These are phyloP conservation scores for Tetracentron sinense DNA, from an alignment of 164 flowering plant genomes.

Conservation along the genomic window DNA sequence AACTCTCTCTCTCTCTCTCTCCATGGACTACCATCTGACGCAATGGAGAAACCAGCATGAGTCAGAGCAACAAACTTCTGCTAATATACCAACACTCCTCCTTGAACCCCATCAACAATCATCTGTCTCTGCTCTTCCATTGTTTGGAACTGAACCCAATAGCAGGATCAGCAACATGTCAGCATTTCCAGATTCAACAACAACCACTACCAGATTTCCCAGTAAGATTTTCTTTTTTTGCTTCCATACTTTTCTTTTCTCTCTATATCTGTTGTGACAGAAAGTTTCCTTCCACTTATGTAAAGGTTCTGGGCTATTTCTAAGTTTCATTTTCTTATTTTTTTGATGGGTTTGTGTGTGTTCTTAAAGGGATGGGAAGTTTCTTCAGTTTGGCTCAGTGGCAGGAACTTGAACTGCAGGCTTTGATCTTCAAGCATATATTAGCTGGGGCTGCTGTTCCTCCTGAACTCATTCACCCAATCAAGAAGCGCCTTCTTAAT, in stretches of 20 bases:
- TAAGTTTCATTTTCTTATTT: not conserved
- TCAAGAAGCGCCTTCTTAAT: conserved; percentile 55
- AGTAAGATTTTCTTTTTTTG: conserved; percentile 26
- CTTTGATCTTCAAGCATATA: conserved; percentile 81
- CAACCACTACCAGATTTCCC: conserved; percentile 40
- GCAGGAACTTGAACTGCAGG: conserved; percentile 94
- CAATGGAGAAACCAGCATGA: conserved; percentile 70
- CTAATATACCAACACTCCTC: conserved; percentile 49
- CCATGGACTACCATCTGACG: conserved; percentile 76
- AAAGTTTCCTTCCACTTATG: not conserved
- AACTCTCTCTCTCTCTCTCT: conserved; percentile 28
- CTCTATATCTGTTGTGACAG: not conserved
- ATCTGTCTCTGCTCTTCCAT: conserved; percentile 50
- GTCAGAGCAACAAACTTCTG: conserved; percentile 50
- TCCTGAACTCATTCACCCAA: conserved; percentile 62
- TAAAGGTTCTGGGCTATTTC: conserved; percentile 10
- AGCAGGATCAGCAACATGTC: conserved; percentile 38
- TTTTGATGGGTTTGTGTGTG: not conserved
- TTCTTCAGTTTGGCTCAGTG: conserved; percentile 69
- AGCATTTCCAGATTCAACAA: conserved; percentile 41
- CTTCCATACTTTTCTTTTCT: not conserved
- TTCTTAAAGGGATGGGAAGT: conserved; percentile 41
- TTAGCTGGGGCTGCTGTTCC: conserved; percentile 79
- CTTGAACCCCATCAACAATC: conserved; percentile 28
- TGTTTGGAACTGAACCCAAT: conserved; percentile 58